Conservation (phyloP, 2,329 filamentous ascomycete species). For the Apiospora aurea region DNA sequence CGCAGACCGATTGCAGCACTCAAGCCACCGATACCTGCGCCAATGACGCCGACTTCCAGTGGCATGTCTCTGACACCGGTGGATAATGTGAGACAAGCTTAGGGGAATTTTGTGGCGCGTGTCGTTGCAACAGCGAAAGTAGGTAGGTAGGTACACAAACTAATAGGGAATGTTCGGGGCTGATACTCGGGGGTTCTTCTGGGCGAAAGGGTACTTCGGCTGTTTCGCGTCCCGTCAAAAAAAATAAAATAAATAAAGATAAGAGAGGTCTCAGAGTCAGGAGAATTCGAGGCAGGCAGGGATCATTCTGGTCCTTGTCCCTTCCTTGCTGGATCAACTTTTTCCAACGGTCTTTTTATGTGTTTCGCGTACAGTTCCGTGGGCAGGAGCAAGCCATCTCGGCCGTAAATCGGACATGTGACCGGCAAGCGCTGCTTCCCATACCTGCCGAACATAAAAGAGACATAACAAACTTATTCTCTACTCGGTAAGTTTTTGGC, state of each 20-base stretch:
- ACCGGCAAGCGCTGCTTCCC: constrained; percentile 22
- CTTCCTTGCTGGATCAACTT: background rate
- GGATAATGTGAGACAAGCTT: constrained; percentile 14
- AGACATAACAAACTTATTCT: background rate
- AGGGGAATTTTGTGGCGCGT: constrained; percentile 16
- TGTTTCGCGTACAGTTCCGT: background rate
- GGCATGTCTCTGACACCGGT: constrained; percentile 23
- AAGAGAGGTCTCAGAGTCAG: constrained; percentile 5
- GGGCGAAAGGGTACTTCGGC: background rate
- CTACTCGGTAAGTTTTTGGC: background rate
- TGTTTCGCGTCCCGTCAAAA: background rate
- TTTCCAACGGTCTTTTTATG: constrained; percentile 4
- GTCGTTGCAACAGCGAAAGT: constrained; percentile 7
- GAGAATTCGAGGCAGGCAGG: constrained; percentile 12
- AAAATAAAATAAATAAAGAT: background rate
- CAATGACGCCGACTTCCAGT: constrained; percentile 28
- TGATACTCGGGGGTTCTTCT: background rate
- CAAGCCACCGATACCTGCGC: constrained; percentile 30
- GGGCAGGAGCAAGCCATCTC: constrained; percentile 24
- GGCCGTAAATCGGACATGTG: constrained; percentile 27
- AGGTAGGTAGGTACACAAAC: background rate
- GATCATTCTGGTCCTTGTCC: background rate
- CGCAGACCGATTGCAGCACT: constrained; percentile 29
- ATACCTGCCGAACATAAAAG: constrained; percentile 4
- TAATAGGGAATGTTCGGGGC: background rate